phyloP scores from a whole-genome alignment of 179 eudicot genomes.

The Spinacia oleracea region DNA sequence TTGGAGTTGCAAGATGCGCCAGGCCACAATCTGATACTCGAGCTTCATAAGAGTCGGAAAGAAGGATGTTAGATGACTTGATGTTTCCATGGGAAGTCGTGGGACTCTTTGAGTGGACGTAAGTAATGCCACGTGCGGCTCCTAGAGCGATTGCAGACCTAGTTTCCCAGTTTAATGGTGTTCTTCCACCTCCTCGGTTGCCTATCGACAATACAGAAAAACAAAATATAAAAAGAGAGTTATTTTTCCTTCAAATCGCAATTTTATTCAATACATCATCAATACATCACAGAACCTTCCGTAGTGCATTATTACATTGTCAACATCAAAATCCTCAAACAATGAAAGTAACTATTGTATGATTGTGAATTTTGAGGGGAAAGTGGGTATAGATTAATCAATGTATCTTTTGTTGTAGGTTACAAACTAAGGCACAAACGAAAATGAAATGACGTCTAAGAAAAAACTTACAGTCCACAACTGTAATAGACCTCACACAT shows the following conservation, averaged over 20 bases:
- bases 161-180: slow-evolving; percentile 83
- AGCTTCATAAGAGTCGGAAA: slow-evolving; percentile 62
- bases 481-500: too few relatives aligned
- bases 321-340: slow-evolving; percentile 22
- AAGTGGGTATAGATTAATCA: slow-evolving; percentile 7
- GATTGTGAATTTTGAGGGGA: slow-evolving; percentile 12
- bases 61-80: slow-evolving; percentile 71
- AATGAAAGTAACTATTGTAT: background rate
- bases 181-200: slow-evolving; percentile 67
- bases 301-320: background rate
- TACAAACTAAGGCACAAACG: slow-evolving; percentile 9
- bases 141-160: slow-evolving; percentile 61
- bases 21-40: slow-evolving; percentile 74
- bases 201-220: slow-evolving; percentile 34
- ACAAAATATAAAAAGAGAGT: background rate
- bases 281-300: background rate
- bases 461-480: background rate
- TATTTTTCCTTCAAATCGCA: background rate
- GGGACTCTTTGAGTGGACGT: slow-evolving; percentile 58
- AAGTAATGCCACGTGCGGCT: slow-evolving; percentile 68
- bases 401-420: background rate
- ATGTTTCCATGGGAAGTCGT: slow-evolving; percentile 72
- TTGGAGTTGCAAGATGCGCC: slow-evolving; percentile 55
- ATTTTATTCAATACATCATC: too few relatives aligned
- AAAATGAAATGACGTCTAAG: slow-evolving; percentile 2